These are phyloP conservation scores for Neofusicoccum sp. DNA, from an alignment of 2,329 filamentous ascomycete species.

Conservation along the genomic window DNA sequence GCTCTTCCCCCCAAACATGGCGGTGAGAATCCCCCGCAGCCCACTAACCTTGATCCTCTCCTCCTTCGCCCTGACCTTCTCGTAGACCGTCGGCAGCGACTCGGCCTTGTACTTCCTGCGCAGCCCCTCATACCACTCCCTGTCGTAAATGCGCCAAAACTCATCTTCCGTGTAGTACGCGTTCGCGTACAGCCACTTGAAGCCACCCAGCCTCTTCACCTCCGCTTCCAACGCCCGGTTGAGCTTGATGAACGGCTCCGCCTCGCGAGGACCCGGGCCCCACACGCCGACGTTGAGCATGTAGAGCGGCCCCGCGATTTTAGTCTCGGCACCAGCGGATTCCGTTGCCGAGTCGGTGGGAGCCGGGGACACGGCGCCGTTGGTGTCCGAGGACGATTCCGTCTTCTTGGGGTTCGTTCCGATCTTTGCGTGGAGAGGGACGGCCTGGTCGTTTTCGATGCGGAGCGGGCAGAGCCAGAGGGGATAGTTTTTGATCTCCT, in stretches of 20 bases:
- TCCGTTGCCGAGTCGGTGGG: slow-evolving; percentile 2
- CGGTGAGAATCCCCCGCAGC: slow-evolving; percentile 6
- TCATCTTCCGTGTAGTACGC: slow-evolving; percentile 77
- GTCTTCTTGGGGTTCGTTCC: not conserved
- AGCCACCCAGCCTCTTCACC: slow-evolving; percentile 69
- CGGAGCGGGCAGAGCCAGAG: slow-evolving; percentile 62
- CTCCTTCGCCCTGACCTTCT: slow-evolving; percentile 18
- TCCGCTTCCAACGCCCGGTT: slow-evolving; percentile 74
- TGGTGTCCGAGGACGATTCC: not conserved
- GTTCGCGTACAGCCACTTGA: slow-evolving; percentile 88
- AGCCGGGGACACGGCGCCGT: slow-evolving; percentile 13
- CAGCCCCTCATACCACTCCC: slow-evolving; percentile 63
- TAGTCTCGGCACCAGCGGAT: not conserved
- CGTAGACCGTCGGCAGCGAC: slow-evolving; percentile 4
- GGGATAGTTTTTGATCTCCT: slow-evolving; percentile 55
- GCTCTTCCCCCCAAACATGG: not conserved
- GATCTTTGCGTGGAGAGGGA: slow-evolving; percentile 13
- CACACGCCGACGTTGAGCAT: slow-evolving; percentile 67
- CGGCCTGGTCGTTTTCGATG: slow-evolving; percentile 28
- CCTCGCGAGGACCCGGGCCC: slow-evolving; percentile 68
- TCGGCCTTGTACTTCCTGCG: slow-evolving; percentile 63
- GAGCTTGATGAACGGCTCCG: slow-evolving; percentile 63
- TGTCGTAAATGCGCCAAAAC: slow-evolving; percentile 68
- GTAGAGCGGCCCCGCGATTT: not conserved
- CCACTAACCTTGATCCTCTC: slow-evolving; percentile 9